Percentiles rank a stretch among this genome's conserved stretches.
Conservation (phyloP, 352 stramenopile species). For the Blastocystis sp. region DNA sequence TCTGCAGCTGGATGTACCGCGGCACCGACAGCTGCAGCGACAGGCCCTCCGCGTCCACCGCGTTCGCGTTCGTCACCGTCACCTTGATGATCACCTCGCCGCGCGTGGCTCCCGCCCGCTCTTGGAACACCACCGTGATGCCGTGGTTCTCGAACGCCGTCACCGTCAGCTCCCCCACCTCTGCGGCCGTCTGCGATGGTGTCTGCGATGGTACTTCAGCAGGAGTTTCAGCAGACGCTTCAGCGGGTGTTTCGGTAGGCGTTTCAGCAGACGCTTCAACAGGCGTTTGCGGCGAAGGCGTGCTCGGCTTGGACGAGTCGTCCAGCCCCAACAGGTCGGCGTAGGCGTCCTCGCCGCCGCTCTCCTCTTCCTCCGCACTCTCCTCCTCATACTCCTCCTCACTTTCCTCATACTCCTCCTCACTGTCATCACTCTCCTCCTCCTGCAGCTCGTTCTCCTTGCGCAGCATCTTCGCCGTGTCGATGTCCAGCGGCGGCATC, state of each 20-base stretch:
- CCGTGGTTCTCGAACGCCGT: conserved; percentile 91
- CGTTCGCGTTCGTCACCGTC: conserved; percentile 86
- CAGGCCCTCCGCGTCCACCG: conserved; percentile 83
- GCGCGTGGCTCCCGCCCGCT: conserved; percentile 84
- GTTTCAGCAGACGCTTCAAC: neutral
- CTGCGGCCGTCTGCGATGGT: conserved; percentile 68
- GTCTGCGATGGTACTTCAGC: conserved; percentile 71
- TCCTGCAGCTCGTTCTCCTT: conserved; percentile 20
- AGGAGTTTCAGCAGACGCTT: conserved; percentile 65
- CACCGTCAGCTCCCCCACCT: conserved; percentile 73
- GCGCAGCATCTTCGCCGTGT: conserved; percentile 50
- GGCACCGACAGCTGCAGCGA: conserved; percentile 90
- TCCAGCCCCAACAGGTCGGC: conserved; percentile 2
- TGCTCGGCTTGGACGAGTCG: neutral
- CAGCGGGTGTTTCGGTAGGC: conserved; percentile 65
- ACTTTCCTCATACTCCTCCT: conserved; percentile 7
- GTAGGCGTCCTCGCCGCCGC: neutral
- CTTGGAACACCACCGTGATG: conserved; percentile 88
- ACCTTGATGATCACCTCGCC: conserved; percentile 84
- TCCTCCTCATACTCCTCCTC: neutral
- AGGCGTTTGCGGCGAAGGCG: too few relatives aligned
- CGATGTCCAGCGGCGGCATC: conserved; percentile 81
- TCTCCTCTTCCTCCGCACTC: neutral
- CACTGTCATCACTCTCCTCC: neutral
- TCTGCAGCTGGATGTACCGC: conserved; percentile 89